These are phyloP conservation scores for Phytomonas serpens DNA, from an alignment of 208 protist genomes.

Conservation along the genomic window DNA sequence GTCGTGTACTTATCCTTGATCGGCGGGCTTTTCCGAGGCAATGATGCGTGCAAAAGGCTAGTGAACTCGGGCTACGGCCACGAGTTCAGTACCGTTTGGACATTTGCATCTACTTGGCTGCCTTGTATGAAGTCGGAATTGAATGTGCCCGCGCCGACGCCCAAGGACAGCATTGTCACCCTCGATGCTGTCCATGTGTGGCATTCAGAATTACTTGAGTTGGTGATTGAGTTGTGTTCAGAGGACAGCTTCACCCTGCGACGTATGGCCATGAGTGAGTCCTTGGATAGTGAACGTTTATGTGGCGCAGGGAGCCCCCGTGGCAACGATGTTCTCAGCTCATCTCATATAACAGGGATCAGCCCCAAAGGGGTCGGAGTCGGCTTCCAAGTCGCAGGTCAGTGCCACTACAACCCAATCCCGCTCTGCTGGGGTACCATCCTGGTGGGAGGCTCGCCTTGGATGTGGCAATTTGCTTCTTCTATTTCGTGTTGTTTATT, in stretches of 20 bases:
- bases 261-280: constrained; percentile 12
- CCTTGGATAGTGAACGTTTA: neutral
- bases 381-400: neutral
- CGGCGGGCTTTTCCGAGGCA: constrained; percentile 30
- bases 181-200: constrained; percentile 38
- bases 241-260: constrained; percentile 56
- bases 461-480: constrained; percentile 62
- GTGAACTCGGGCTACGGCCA: constrained; percentile 25
- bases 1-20: constrained; percentile 44
- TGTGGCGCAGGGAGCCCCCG: neutral
- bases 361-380: neutral
- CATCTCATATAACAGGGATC: neutral
- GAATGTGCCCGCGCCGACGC: constrained; percentile 21
- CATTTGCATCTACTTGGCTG: constrained; percentile 25
- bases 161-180: constrained; percentile 19
- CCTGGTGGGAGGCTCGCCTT: constrained; percentile 33
- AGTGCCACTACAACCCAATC: constrained; percentile 39
- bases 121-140: constrained; percentile 27
- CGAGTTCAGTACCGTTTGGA: constrained; percentile 33
- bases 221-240: constrained; percentile 57
- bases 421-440: constrained; percentile 58
- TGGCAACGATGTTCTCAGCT: neutral
- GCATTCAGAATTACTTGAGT: constrained; percentile 54
- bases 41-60: constrained; percentile 29
- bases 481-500: constrained; percentile 44